Evolutionary conservation across 2,329 filamentous ascomycete genomes (phyloP), one percentile per base, ranked within the genome.

Genomic region (Botrytis fabae): DNA sequence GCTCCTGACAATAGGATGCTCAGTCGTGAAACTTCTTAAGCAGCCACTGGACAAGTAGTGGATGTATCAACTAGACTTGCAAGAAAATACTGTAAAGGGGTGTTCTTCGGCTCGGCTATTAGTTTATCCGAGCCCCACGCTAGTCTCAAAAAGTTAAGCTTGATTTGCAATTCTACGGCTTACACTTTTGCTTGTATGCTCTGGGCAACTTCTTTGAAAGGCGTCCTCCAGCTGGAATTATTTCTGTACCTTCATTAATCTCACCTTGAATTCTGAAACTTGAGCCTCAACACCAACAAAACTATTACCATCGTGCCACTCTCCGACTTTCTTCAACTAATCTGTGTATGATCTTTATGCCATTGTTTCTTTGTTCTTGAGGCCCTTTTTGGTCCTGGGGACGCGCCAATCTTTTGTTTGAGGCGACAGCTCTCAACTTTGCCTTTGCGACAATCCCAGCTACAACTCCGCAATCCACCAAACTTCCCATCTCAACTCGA

Each of bases 271-370:
- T 46, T 32, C 32, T 61, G 51, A 69, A 44, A 61, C 40, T 61
- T 72, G 63, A 69, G 54, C 42, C 62, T 61, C 40, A 73, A 18
- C 64, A 35, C 28, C 38, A 35, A 60, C 54, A 48, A 40, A 22
- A 28, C 61, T 10, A 71, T 32, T 46, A 66, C 12, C 40, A 40
- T 70, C 28, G 25, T 66, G 44, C 51, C n/a, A 62, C 14, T 66
- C 35, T 38, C 54, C 14, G 38, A 32, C 25, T n/a, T 25, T 6
- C 42, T 42, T 48, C 51, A 54, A 14, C 28, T 22, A 48, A 38
- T 60, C 54, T 72, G 44, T 65, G 60, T 66, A 69, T 48, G 42
- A 72, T 51, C 73, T 76, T 74, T 48, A 77, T 77, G 73, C 66
- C 61, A 65, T 64, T 72, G 46, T 68, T 62, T 63, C 72, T 73